Evolutionary conservation across 306 rosid genomes (phyloP).

Genomic region (Canavalia ensiformis): DNA sequence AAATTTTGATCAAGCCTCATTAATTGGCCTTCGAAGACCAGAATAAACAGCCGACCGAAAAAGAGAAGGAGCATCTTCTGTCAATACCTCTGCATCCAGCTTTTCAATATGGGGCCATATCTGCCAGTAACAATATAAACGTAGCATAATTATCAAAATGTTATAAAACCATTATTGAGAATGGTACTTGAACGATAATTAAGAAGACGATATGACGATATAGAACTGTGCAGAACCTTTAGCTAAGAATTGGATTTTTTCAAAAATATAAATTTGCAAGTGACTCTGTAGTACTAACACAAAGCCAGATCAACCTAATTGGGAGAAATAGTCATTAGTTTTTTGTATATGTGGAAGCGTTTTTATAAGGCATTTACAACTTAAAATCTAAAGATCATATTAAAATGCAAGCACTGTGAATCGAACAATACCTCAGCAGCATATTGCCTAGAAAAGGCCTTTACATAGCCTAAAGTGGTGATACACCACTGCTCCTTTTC

Average conservation of each 20-base stretch:
- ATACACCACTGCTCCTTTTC: slow-evolving; percentile 99
- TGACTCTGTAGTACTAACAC: background rate
- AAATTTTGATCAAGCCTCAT: slow-evolving; percentile 49
- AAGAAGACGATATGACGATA: background rate
- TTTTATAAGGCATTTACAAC: slow-evolving; percentile 2
- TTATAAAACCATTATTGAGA: background rate
- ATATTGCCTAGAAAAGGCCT: slow-evolving; percentile 96
- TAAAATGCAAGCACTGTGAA: slow-evolving; percentile 36
- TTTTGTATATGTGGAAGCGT: slow-evolving; percentile 9
- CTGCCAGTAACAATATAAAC: slow-evolving; percentile 58
- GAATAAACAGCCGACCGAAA: slow-evolving; percentile 70
- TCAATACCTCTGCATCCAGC: slow-evolving; percentile 80
- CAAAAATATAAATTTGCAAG: background rate
- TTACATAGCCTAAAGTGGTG: slow-evolving; percentile 91
- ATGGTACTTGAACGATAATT: slow-evolving; percentile 18
- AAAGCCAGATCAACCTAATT: background rate
- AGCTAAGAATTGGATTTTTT: background rate
- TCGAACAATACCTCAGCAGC: slow-evolving; percentile 84
- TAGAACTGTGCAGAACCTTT: slow-evolving; percentile 1
- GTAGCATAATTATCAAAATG: slow-evolving; percentile 12
- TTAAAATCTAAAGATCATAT: background rate
- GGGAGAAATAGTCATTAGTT: background rate
- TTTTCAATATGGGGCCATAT: slow-evolving; percentile 90
- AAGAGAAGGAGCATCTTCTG: slow-evolving; percentile 74
- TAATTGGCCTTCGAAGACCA: slow-evolving; percentile 72